Conservation (phyloP, 2,329 filamentous ascomycete genomes). For the Aspergillus vadensis region DNA sequence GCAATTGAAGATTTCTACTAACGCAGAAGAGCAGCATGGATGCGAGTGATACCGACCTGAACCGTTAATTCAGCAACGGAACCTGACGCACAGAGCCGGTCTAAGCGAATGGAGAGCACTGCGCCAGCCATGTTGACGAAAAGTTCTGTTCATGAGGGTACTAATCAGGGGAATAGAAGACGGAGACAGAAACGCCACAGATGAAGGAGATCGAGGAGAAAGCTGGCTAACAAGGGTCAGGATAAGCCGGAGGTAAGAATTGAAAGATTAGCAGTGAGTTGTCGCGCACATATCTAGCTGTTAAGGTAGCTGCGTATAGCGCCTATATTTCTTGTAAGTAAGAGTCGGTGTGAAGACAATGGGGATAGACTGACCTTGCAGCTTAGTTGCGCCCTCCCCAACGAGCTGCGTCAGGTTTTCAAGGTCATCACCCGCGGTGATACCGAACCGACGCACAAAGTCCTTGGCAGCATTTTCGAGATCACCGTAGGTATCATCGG, state of each 20-base stretch:
- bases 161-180: slow-evolving; percentile 9
- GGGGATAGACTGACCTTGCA: slow-evolving; percentile 64
- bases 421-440: slow-evolving; percentile 92
- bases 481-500: slow-evolving; percentile 80
- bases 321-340: slow-evolving; percentile 31
- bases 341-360: neutral
- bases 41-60: slow-evolving; percentile 4
- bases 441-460: slow-evolving; percentile 90
- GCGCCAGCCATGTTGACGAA: neutral
- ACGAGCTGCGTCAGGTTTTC: slow-evolving; percentile 83
- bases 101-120: neutral
- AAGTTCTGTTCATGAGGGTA: slow-evolving; percentile 5
- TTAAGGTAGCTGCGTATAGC: slow-evolving; percentile 54
- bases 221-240: slow-evolving; percentile 14
- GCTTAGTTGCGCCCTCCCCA: slow-evolving; percentile 79
- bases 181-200: slow-evolving; percentile 16
- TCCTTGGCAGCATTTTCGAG: slow-evolving; percentile 93
- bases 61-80: neutral
- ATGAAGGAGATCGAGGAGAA: slow-evolving; percentile 10
- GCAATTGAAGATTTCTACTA: slow-evolving; percentile 28
- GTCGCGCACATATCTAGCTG: slow-evolving; percentile 38
- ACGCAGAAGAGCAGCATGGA: slow-evolving; percentile 13
- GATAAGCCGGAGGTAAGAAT: slow-evolving; percentile 4
- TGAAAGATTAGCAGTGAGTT: neutral
- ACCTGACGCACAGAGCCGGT: neutral